Evolutionary conservation across 192 early-diverging fungal species (phyloP).

Genomic region (Coemansia sp.): DNA sequence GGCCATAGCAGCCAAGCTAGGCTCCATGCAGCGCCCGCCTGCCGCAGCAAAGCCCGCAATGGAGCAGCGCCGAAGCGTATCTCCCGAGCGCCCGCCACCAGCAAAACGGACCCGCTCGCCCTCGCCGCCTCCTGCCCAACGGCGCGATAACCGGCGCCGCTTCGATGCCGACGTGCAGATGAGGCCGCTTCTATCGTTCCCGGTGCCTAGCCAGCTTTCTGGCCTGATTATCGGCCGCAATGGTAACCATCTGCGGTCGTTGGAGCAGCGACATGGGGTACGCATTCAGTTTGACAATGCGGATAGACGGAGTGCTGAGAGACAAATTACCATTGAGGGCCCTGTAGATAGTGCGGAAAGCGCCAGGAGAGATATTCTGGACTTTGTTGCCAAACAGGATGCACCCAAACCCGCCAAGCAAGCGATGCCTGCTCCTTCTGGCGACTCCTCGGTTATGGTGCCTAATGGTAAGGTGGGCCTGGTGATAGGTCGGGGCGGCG

Average conservation of each 20-base stretch:
- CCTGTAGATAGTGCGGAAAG: slow-evolving; percentile 11
- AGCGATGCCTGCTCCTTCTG: slow-evolving; percentile 4
- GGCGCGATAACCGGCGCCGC: slow-evolving; percentile 12
- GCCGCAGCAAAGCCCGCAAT: not conserved
- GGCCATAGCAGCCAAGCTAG: slow-evolving; percentile 72
- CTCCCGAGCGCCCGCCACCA: slow-evolving; percentile 14
- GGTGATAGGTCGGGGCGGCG: slow-evolving; percentile 77
- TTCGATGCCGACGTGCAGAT: slow-evolving; percentile 12
- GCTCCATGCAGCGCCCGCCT: slow-evolving; percentile 25
- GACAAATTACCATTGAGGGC: slow-evolving; percentile 43
- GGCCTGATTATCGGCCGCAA: slow-evolving; percentile 79
- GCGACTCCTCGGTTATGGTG: slow-evolving; percentile 55
- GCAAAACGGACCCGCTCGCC: not conserved
- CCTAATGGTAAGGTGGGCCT: slow-evolving; percentile 73
- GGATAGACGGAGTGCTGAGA: slow-evolving; percentile 30
- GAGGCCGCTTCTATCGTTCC: slow-evolving; percentile 47
- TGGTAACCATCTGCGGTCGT: slow-evolving; percentile 75
- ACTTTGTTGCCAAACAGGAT: slow-evolving; percentile 32
- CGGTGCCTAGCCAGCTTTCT: slow-evolving; percentile 63
- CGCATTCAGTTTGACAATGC: slow-evolving; percentile 66
- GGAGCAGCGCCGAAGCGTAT: slow-evolving; percentile 36
- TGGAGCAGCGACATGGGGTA: slow-evolving; percentile 70
- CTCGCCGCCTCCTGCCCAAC: not conserved
- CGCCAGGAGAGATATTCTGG: slow-evolving; percentile 33
- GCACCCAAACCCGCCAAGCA: slow-evolving; percentile 12